Evolutionary conservation across 2,329 filamentous ascomycete species (phyloP).

Genomic region (Fusarium sp.): DNA sequence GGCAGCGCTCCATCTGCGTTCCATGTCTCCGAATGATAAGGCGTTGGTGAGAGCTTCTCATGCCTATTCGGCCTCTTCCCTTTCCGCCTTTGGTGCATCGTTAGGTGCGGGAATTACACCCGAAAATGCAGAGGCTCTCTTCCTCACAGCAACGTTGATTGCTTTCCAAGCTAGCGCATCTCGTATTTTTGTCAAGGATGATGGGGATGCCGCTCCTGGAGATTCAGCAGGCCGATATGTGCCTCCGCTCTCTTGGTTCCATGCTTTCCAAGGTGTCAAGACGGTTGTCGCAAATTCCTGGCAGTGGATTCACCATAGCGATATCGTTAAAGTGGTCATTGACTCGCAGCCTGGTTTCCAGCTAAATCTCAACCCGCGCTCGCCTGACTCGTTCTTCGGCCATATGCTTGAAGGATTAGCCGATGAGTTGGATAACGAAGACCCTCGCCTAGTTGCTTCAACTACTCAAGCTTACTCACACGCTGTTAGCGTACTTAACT

Average conservation of each 20-base stretch:
- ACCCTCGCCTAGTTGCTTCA: constrained; percentile 45
- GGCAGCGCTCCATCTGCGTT: constrained; percentile 71
- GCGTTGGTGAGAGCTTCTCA: constrained; percentile 71
- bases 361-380: constrained; percentile 65
- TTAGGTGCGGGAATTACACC: constrained; percentile 67
- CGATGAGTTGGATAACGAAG: constrained; percentile 61
- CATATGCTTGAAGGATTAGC: constrained; percentile 68
- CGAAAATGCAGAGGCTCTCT: constrained; percentile 70
- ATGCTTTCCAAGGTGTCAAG: constrained; percentile 75
- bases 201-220: constrained; percentile 53
- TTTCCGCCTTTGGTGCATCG: constrained; percentile 68
- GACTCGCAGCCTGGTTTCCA: constrained; percentile 72
- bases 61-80: constrained; percentile 72
- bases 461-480: constrained; percentile 69
- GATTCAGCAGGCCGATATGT: constrained; percentile 61
- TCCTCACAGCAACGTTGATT: constrained; percentile 71
- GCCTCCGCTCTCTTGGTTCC: constrained; percentile 73
- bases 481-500: constrained; percentile 73
- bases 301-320: constrained; percentile 70
- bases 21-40: constrained; percentile 66
- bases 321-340: constrained; percentile 69
- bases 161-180: constrained; percentile 74
- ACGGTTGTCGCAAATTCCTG: constrained; percentile 72
- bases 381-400: constrained; percentile 67
- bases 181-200: constrained; percentile 70